These are phyloP conservation scores for Magnaporthiopsis incrustans DNA, from an alignment of 2,329 filamentous ascomycete species.

Conservation along the genomic window DNA sequence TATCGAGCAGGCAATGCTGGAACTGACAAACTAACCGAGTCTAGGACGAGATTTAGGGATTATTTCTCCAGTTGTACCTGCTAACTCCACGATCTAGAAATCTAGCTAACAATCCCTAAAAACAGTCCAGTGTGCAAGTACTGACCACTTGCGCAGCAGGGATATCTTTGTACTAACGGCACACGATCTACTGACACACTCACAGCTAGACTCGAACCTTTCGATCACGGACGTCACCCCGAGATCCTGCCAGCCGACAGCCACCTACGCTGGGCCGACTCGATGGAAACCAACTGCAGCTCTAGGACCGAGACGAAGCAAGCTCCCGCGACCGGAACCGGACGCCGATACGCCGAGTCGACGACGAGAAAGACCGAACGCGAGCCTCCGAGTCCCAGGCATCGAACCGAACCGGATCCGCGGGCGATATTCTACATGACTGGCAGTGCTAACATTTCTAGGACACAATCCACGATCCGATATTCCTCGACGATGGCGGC, in stretches of 20 bases:
- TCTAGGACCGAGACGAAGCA: too few species aligned
- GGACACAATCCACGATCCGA: too few species aligned
- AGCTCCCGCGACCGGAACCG: too few species aligned
- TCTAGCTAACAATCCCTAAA: neutral
- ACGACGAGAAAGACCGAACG: too few species aligned
- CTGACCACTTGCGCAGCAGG: neutral
- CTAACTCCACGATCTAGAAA: neutral
- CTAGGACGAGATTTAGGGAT: neutral
- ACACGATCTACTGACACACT: neutral
- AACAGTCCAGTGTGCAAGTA: neutral
- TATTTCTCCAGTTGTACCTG: neutral
- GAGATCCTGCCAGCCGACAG: neutral
- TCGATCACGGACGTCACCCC: too few species aligned
- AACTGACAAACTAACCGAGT: neutral
- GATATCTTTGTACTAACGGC: neutral
- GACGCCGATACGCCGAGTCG: too few species aligned
- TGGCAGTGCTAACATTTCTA: too few species aligned
- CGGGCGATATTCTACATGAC: too few species aligned
- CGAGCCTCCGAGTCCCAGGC: too few species aligned
- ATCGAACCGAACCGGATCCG: too few species aligned
- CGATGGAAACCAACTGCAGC: too few species aligned
- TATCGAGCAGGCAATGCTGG: neutral
- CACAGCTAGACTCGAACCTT: neutral
- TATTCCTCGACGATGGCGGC: too few species aligned
- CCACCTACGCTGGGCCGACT: neutral